These are phyloP conservation scores for Talaromyces sp. DNA, from an alignment of 2,329 filamentous ascomycete species.

Conservation along the genomic window DNA sequence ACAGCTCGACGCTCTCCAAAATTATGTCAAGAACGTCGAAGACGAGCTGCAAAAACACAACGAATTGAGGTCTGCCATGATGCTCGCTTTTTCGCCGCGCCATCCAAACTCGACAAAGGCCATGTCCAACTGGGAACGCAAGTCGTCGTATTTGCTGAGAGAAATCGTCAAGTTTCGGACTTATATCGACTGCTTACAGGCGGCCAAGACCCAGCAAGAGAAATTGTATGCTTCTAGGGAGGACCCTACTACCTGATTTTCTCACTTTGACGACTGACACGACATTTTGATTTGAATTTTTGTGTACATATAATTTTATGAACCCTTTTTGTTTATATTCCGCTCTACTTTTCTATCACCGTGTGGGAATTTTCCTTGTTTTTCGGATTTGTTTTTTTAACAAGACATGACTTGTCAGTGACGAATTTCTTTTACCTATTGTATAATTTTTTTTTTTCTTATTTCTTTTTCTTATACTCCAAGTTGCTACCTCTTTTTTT, in stretches of 20 bases:
- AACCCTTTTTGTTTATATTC: neutral
- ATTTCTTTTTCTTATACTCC: neutral
- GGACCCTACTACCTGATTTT: neutral
- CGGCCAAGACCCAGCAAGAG: slow-evolving; percentile 63
- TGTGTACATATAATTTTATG: neutral
- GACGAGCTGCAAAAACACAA: slow-evolving; percentile 83
- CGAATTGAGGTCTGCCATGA: slow-evolving; percentile 77
- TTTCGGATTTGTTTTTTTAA: neutral
- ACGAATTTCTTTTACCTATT: neutral
- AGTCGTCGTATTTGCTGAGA: slow-evolving; percentile 81
- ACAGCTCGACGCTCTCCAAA: slow-evolving; percentile 67
- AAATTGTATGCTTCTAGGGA: slow-evolving; percentile 55
- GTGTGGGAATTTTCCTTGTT: neutral
- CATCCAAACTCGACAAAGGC: slow-evolving; percentile 75
- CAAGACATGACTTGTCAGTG: neutral
- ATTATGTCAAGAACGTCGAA: slow-evolving; percentile 81
- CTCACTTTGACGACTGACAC: neutral
- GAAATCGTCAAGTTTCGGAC: slow-evolving; percentile 97
- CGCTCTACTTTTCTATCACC: neutral
- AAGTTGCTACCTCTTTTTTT: neutral
- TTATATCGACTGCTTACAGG: slow-evolving; percentile 79
- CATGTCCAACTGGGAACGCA: slow-evolving; percentile 96
- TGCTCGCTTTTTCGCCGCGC: slow-evolving; percentile 80
- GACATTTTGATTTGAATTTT: neutral
- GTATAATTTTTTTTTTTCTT: neutral